Evolutionary conservation across 352 stramenopile genomes (phyloP).

Genomic region (Pythium diclinum): DNA sequence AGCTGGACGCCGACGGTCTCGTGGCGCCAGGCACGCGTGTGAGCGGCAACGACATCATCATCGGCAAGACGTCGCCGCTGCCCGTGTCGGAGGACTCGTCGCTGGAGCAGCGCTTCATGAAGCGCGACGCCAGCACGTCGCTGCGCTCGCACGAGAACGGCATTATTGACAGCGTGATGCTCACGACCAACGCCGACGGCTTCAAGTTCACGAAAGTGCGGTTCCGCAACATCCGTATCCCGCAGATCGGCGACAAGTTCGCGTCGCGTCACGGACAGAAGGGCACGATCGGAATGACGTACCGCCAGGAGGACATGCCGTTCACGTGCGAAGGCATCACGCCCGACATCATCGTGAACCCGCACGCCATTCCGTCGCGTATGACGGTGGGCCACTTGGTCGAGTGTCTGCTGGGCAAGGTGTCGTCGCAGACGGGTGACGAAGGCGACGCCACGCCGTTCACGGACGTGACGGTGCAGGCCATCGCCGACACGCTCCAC

Average conservation of each 20-base stretch:
- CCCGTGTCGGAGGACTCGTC: conserved; percentile 76
- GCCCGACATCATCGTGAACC: conserved; percentile 99
- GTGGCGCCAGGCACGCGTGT: conserved; percentile 95
- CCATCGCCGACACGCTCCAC: conserved; percentile 94
- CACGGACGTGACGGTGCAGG: conserved; percentile 96
- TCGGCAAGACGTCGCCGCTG: conserved; percentile 97
- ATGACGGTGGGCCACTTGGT: conserved; percentile 99
- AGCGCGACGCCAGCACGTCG: conserved; percentile 96
- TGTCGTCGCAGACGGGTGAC: conserved; percentile 95
- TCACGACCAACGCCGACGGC: conserved; percentile 97
- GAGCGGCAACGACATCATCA: conserved; percentile 98
- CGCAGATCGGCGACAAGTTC: conserved; percentile 99
- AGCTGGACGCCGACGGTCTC: conserved; percentile 98
- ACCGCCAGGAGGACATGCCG: conserved; percentile 99
- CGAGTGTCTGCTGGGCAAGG: conserved; percentile 99
- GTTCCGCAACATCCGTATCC: conserved; percentile 98
- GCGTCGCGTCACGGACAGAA: conserved; percentile 90
- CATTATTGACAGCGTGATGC: conserved; percentile 99
- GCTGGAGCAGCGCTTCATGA: conserved; percentile 90
- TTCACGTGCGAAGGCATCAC: conserved; percentile 99
- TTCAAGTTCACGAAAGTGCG: conserved; percentile 97
- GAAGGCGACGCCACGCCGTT: conserved; percentile 99
- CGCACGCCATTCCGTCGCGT: conserved; percentile 99
- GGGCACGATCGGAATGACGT: conserved; percentile 99
- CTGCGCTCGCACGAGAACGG: conserved; percentile 98